Evolutionary conservation across 2,329 filamentous ascomycete genomes (phyloP).

Genomic region (Zarea fungicola): DNA sequence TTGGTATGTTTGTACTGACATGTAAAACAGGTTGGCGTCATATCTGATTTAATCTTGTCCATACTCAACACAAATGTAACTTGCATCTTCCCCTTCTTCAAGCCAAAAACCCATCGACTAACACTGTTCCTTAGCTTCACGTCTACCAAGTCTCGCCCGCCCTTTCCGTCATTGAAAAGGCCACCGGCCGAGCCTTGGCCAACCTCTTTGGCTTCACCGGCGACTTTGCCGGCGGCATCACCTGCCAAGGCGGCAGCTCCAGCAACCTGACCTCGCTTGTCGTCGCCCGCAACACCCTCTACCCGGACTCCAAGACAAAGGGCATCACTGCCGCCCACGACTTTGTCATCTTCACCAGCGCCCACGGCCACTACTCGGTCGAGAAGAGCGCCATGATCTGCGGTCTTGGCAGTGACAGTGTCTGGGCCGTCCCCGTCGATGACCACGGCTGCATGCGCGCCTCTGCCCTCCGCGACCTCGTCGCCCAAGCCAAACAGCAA

Average conservation of each 20-base stretch:
- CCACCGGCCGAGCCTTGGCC: slow-evolving; percentile 68
- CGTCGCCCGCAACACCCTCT: slow-evolving; percentile 81
- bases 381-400: slow-evolving; percentile 92
- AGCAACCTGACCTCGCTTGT: slow-evolving; percentile 84
- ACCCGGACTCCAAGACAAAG: slow-evolving; percentile 65
- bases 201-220: slow-evolving; percentile 70
- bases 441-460: slow-evolving; percentile 65
- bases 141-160: slow-evolving; percentile 92
- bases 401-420: slow-evolving; percentile 71
- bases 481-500: slow-evolving; percentile 55
- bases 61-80: slow-evolving; percentile 82
- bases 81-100: neutral
- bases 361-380: slow-evolving; percentile 88
- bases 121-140: slow-evolving; percentile 53
- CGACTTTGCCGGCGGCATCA: slow-evolving; percentile 66
- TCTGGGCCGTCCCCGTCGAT: slow-evolving; percentile 73
- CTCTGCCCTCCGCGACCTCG: slow-evolving; percentile 55
- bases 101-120: neutral
- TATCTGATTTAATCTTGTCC: slow-evolving; percentile 77
- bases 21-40: slow-evolving; percentile 64
- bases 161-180: slow-evolving; percentile 81
- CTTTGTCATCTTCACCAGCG: slow-evolving; percentile 83
- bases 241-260: slow-evolving; percentile 75
- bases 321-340: slow-evolving; percentile 69
- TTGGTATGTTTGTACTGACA: slow-evolving; percentile 5